These are phyloP conservation scores for Globisporangium orthogonon DNA, from an alignment of 352 stramenopile species.

Conservation along the genomic window DNA sequence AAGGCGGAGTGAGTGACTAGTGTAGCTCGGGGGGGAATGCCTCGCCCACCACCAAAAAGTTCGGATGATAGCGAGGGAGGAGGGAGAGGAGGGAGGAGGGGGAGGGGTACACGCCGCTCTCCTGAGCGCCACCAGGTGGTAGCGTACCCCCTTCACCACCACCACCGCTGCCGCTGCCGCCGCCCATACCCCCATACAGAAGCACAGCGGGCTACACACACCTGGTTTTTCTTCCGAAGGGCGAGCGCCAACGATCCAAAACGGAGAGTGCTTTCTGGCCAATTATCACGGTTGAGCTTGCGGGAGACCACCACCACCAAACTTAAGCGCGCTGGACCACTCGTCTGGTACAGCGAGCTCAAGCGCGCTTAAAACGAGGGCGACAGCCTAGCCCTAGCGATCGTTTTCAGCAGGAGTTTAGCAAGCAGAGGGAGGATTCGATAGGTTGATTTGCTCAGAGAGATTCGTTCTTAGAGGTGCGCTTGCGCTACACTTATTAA, in stretches of 20 bases:
- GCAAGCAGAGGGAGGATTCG: too few relatives aligned
- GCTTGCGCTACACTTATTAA: too few relatives aligned
- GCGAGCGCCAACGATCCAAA: slow-evolving; percentile 36
- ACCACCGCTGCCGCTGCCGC: neutral
- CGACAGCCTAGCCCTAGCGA: too few relatives aligned
- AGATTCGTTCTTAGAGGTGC: too few relatives aligned
- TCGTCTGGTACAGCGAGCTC: neutral
- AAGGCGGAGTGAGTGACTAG: slow-evolving; percentile 12
- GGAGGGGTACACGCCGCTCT: too few relatives aligned
- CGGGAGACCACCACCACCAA: slow-evolving; percentile 7
- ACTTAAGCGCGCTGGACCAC: slow-evolving; percentile 11
- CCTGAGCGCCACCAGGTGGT: too few relatives aligned
- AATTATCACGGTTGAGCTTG: slow-evolving; percentile 14
- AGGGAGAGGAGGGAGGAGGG: neutral
- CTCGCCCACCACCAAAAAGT: neutral
- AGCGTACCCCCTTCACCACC: neutral
- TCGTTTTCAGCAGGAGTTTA: too few relatives aligned
- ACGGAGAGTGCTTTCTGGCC: slow-evolving; percentile 27
- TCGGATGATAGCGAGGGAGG: neutral
- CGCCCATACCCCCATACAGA: slow-evolving; percentile 2
- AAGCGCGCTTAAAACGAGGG: too few relatives aligned
- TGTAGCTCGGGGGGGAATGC: neutral
- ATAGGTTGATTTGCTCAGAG: too few relatives aligned
- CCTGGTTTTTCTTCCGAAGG: slow-evolving; percentile 18
- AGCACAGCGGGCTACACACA: neutral